Evolutionary conservation across 805 yeast species (phyloP).

Genomic region (Yamadazyma scolyti): DNA sequence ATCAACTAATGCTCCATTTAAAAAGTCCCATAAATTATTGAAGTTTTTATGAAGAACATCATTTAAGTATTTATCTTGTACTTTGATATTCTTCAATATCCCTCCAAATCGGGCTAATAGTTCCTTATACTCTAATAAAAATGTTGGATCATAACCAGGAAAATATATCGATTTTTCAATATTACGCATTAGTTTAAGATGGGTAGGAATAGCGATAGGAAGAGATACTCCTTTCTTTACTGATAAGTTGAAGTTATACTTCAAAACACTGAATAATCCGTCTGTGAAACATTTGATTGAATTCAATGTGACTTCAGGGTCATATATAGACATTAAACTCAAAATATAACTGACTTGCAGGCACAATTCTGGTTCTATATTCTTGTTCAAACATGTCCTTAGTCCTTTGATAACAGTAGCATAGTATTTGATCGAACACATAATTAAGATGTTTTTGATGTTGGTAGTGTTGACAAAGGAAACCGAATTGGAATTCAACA

Average conservation of each 20-base stretch:
- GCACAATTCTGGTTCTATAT: conserved; percentile 26
- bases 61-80: conserved; percentile 2
- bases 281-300: conserved; percentile 37
- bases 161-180: conserved; percentile 30
- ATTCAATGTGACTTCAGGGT: conserved; percentile 37
- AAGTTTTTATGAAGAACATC: conserved; percentile 18
- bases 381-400: conserved; percentile 22
- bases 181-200: conserved; percentile 32
- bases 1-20: conserved; percentile 19
- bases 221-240: conserved; percentile 10
- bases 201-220: conserved; percentile 24
- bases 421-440: conserved; percentile 33
- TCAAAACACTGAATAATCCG: conserved; percentile 35
- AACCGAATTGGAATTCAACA: conserved; percentile 8
- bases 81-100: conserved; percentile 5
- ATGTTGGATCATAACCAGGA: conserved; percentile 31
- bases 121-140: conserved; percentile 24
- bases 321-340: conserved; percentile 38
- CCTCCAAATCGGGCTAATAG: conserved; percentile 24
- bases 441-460: conserved; percentile 23
- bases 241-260: conserved; percentile 18
- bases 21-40: conserved; percentile 20
- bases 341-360: conserved; percentile 34
- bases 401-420: conserved; percentile 33
- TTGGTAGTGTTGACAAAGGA: conserved; percentile 11